Evolutionary conservation across 257 asterid species (phyloP), one percentile per base, ranked within the genome.

Genomic region (Dorcoceras hygrometricum): DNA sequence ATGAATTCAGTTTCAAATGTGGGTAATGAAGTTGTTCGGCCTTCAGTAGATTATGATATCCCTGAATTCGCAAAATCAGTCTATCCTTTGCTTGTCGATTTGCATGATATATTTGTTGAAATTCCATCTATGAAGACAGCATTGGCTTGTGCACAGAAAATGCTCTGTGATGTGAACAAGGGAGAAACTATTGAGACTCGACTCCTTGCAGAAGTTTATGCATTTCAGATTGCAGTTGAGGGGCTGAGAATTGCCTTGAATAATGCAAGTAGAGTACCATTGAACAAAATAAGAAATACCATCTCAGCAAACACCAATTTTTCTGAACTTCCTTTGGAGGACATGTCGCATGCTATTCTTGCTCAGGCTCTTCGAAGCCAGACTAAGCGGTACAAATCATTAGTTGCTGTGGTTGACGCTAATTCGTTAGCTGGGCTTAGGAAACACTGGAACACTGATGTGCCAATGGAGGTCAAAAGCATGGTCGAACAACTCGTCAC

Each of bases 321-420:
- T 75, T 75, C 86, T 31, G 80, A 80, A 69, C 95, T 93, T 66
- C 80, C 20, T 43, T 16, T 43, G 7, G 20, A 43, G 53, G 53
- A 43, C 2, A 39, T 2, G 71, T 71, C 96, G 3, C 93, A 93
- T 27, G 94, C 91, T 39, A 89, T 89, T 70, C 79, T 90, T 63
- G 98, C 91, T 1, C 95, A 84, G 73, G 87, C 96, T 55, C 87
- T 93, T 57, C 78, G 80, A 53, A 87, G 87, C 76, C 97, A 90
- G 77, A 77, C 90, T 8, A 78, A 76, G 53, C 84, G 78, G 76
- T 86, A 78, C 69, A 86, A 73, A 62, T 79, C 96, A 26, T 76
- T 89, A 56, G 97, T 93, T 18, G 97, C 96, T 23, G 83, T 93
- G 54, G 88, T 93, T 65, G 98, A 93, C 70, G 93, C 96, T 61